A percentile compares a stretch with the other conserved stretches of the same genome.
phyloP scores from a whole-genome alignment of 345 rosid species.

The Kernera saxatilis region DNA sequence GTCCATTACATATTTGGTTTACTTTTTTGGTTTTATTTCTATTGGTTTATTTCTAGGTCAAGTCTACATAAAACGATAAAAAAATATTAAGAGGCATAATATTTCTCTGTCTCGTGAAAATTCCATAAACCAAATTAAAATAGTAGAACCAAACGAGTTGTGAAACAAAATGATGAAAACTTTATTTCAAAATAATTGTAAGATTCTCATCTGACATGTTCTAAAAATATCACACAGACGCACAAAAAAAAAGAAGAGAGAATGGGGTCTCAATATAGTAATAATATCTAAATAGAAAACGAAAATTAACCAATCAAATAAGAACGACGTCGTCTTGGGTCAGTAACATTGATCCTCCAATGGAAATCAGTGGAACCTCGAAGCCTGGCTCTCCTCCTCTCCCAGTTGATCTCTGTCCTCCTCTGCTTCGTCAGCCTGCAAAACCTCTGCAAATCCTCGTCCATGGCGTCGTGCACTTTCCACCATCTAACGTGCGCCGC shows the following conservation, averaged over 20 bases:
- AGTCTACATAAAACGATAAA: too few species aligned
- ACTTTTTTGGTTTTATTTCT: too few species aligned
- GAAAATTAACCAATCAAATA: constrained; percentile 34
- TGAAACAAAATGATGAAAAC: background rate
- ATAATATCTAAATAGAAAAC: background rate
- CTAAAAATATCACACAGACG: background rate
- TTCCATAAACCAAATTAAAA: too few species aligned
- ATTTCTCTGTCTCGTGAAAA: too few species aligned
- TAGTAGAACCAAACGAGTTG: background rate
- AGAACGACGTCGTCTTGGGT: constrained; percentile 50
- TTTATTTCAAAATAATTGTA: constrained; percentile 1
- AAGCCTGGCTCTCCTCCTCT: constrained; percentile 50
- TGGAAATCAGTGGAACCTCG: constrained; percentile 49
- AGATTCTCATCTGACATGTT: background rate
- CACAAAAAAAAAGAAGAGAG: background rate
- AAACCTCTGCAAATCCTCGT: constrained; percentile 43
- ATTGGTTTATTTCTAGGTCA: background rate
- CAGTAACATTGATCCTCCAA: constrained; percentile 77
- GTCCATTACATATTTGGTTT: background rate
- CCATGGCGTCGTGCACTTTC: constrained; percentile 73
- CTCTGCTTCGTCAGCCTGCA: constrained; percentile 68
- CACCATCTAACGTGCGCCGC: constrained; percentile 85
- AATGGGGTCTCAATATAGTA: background rate
- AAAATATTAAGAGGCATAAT: too few species aligned
- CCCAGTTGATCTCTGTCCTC: constrained; percentile 72